These are phyloP conservation scores for Penicillium parvum DNA, from an alignment of 495 filamentous ascomycete genomes.

Conservation along the genomic window DNA sequence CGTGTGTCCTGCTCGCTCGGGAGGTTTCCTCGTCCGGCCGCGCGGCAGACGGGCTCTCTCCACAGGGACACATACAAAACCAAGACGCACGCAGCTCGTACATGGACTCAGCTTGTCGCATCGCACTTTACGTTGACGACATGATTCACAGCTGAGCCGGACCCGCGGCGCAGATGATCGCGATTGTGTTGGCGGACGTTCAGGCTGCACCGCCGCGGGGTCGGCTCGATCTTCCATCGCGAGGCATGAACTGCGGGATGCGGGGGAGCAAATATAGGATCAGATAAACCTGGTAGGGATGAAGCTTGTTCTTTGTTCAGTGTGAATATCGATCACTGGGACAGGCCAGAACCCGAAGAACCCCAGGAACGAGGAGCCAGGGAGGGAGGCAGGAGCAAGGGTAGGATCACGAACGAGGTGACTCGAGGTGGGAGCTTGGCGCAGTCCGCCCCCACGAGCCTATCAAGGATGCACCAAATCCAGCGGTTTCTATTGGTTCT, in stretches of 20 bases:
- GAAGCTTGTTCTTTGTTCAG: no score
- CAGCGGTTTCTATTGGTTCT: no score
- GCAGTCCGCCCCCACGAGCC: not conserved
- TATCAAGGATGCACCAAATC: no score
- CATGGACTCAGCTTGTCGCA: constrained; percentile 75
- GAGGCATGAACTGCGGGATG: constrained; percentile 6
- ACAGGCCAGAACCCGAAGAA: no score
- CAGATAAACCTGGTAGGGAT: no score
- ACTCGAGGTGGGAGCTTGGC: no score
- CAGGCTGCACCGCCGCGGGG: constrained; percentile 3
- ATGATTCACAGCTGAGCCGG: constrained; percentile 42
- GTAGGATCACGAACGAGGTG: no score
- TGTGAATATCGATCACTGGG: no score
- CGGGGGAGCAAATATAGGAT: no score
- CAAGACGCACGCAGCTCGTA: constrained; percentile 60
- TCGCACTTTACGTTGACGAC: constrained; percentile 72
- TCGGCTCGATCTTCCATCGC: constrained; percentile 15
- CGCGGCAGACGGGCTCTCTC: constrained; percentile 35
- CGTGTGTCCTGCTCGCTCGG: constrained; percentile 10
- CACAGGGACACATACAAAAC: constrained; percentile 54
- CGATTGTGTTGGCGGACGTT: constrained; percentile 10
- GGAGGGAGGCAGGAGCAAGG: not conserved
- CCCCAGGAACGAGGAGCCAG: not conserved
- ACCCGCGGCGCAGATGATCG: constrained; percentile 24
- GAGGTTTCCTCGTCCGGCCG: constrained; percentile 39